phyloP scores from a whole-genome alignment of 371 early-diverging fungal species.

The Dichotomocladium elegans region DNA sequence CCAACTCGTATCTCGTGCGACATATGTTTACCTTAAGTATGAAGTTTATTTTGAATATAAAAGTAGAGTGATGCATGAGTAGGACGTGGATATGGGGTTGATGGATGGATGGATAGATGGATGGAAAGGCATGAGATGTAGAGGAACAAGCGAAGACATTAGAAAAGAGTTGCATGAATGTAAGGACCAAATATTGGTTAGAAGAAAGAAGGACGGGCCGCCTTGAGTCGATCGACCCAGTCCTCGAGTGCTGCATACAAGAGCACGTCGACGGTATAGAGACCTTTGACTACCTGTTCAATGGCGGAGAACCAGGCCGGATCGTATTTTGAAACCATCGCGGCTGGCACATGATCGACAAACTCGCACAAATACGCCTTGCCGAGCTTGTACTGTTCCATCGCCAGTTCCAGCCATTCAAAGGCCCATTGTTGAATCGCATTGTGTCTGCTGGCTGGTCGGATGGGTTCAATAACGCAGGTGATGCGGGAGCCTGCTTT shows the following conservation, averaged over 20 bases:
- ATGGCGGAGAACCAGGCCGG: not conserved
- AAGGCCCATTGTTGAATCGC: not conserved
- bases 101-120: not conserved
- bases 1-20: too few species aligned
- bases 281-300: not conserved
- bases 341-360: not conserved
- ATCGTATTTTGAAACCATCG: not conserved
- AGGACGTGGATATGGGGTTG: not conserved
- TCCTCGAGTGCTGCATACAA: not conserved
- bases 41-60: too few species aligned
- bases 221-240: not conserved
- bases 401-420: not conserved
- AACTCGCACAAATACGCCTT: not conserved
- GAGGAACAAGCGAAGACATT: too few species aligned
- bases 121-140: too few species aligned
- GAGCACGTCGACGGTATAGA: not conserved
- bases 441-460: not conserved
- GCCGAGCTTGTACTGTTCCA: not conserved
- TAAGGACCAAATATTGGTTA: not conserved
- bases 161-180: not conserved
- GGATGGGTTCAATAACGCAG: conserved; percentile 1
- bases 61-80: not conserved
- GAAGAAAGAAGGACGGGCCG: not conserved
- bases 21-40: too few species aligned
- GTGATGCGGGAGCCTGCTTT: conserved; percentile 1